Evolutionary conservation across 352 stramenopile genomes (phyloP).

Genomic region (Pythium aquatile): DNA sequence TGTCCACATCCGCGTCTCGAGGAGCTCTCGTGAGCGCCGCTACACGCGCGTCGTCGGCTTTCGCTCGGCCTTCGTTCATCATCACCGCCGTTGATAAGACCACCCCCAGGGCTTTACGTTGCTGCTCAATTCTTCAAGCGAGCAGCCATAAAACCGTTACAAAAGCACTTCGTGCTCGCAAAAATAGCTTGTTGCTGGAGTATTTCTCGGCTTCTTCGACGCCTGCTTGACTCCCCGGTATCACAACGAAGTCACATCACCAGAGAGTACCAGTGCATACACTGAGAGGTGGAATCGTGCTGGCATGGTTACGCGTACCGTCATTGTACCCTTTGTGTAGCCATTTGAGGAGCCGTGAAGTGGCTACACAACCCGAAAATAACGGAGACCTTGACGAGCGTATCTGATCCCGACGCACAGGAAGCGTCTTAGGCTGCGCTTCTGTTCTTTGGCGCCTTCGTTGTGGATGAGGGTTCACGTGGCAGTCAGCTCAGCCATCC

Average conservation of each 20-base stretch:
- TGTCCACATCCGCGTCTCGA: background rate
- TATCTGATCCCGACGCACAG: constrained; percentile 4
- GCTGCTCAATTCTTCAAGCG: background rate
- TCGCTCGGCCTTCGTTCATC: constrained; percentile 10
- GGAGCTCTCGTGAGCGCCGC: constrained; percentile 1
- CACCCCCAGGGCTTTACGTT: background rate
- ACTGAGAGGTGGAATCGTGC: too few species aligned
- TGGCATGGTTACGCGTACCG: background rate
- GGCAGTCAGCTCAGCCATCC: background rate
- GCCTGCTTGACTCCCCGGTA: background rate
- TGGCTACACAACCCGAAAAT: constrained; percentile 5
- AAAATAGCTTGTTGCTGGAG: background rate
- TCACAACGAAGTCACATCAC: background rate
- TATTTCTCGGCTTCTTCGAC: background rate
- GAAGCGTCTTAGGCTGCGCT: constrained; percentile 2
- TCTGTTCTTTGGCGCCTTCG: background rate
- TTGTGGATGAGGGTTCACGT: background rate
- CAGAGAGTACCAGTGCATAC: too few species aligned
- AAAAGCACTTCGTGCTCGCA: background rate
- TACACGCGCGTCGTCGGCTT: background rate
- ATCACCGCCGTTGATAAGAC: background rate
- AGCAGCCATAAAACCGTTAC: background rate
- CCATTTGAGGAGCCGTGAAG: background rate
- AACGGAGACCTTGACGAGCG: background rate
- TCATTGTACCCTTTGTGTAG: background rate